These are phyloP conservation scores for Capronia epimyces DNA, from an alignment of 2,329 filamentous ascomycete species.

Conservation along the genomic window DNA sequence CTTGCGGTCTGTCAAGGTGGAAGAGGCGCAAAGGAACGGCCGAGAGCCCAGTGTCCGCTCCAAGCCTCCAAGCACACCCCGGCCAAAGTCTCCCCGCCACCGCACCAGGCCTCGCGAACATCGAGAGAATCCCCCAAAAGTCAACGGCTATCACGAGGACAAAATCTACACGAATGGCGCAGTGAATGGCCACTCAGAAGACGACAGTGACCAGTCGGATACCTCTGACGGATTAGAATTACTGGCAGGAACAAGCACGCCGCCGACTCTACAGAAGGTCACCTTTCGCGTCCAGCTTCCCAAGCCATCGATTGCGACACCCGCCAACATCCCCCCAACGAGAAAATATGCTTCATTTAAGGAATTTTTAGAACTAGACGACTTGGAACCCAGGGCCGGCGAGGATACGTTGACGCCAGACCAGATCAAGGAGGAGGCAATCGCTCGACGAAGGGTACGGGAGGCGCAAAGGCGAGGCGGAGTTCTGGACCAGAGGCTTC, in stretches of 20 bases:
- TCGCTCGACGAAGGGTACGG: slow-evolving; percentile 63
- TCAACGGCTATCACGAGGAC: slow-evolving; percentile 9
- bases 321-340: slow-evolving; percentile 44
- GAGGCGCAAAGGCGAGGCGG: slow-evolving; percentile 70
- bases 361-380: slow-evolving; percentile 59
- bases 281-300: slow-evolving; percentile 50
- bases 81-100: slow-evolving; percentile 9
- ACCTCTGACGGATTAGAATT: slow-evolving; percentile 4
- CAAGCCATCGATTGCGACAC: slow-evolving; percentile 47
- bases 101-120: neutral
- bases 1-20: slow-evolving; percentile 4
- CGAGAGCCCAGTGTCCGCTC: slow-evolving; percentile 2
- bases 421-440: slow-evolving; percentile 62
- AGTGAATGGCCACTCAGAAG: slow-evolving; percentile 11
- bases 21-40: slow-evolving; percentile 6
- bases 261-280: slow-evolving; percentile 32
- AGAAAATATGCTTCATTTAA: slow-evolving; percentile 50
- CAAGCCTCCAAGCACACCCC: slow-evolving; percentile 4
- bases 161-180: slow-evolving; percentile 8
- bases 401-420: slow-evolving; percentile 51
- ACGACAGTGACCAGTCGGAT: slow-evolving; percentile 8
- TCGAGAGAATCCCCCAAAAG: slow-evolving; percentile 1
- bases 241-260: slow-evolving; percentile 7
- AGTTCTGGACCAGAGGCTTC: slow-evolving; percentile 50
- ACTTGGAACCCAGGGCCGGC: slow-evolving; percentile 39